A percentile compares a stretch with the other conserved stretches of the same genome.
These are phyloP conservation scores for Fusarium papillatum DNA, from an alignment of 2,329 filamentous ascomycete species.

Conservation along the genomic window DNA sequence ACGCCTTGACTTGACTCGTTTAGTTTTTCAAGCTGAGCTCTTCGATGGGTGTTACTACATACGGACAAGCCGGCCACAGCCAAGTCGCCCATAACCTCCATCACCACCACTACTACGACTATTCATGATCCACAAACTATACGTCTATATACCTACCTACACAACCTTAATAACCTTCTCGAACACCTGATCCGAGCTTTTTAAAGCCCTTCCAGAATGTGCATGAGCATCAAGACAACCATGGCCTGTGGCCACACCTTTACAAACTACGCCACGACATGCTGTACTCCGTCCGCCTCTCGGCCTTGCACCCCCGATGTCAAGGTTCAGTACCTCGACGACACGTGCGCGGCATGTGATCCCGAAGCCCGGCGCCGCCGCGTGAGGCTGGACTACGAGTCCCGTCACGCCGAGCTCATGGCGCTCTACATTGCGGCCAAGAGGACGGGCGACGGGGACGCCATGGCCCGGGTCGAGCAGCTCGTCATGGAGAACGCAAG, in stretches of 20 bases:
- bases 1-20: neutral
- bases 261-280: slow-evolving; percentile 24
- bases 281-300: slow-evolving; percentile 13
- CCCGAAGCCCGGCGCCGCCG: slow-evolving; percentile 44
- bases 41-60: slow-evolving; percentile 18
- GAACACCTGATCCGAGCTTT: neutral
- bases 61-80: neutral
- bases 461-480: slow-evolving; percentile 41
- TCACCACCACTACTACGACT: neutral
- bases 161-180: neutral
- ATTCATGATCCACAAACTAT: neutral
- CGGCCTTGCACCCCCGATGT: slow-evolving; percentile 23
- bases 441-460: slow-evolving; percentile 32
- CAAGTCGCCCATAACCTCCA: neutral
- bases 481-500: slow-evolving; percentile 38
- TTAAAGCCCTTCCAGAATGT: slow-evolving; percentile 33
- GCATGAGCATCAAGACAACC: slow-evolving; percentile 39
- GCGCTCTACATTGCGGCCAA: slow-evolving; percentile 43
- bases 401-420: slow-evolving; percentile 44
- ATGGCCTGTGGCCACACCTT: slow-evolving; percentile 46
- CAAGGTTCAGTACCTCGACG: slow-evolving; percentile 43
- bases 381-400: slow-evolving; percentile 43
- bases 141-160: neutral
- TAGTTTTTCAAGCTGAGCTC: neutral
- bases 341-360: slow-evolving; percentile 55